Base-by-base conservation (phyloP, 257 asterid species). In the Solanum chmielewskii region DNA sequence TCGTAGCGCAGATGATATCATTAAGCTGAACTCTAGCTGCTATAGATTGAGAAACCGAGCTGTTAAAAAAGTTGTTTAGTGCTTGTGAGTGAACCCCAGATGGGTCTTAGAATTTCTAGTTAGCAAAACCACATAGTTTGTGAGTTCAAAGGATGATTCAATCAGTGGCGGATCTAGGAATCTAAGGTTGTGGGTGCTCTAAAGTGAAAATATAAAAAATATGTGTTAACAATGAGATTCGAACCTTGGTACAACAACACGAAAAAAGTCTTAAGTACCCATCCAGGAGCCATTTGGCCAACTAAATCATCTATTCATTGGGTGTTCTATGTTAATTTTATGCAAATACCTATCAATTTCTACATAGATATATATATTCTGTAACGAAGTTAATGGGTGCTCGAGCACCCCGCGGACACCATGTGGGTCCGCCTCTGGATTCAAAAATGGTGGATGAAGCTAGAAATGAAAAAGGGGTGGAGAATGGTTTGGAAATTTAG, bases 61-160 rank as follows among this genome's bases (percentile, higher is more conserved):
- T 66, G 81, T 85, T 89, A 47, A 92, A 78, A n/a, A 96, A 93
- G 39, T 39, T 89, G 21, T 87, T 35, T 69, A 91, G 95, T 4
- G 92, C 83, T 84, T 85, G 93, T 7, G 89, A 81, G 93, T 88
- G 92, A 20, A 73, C 25, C 15, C 92, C 93, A 85, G 86, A 62
- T 74, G 88, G 90, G 85, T 92, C 90, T 39, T 88, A 94, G 90
- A 93, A 92, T 23, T 92, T 92, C 47, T 93, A 94, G 89, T 93
- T 92, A 2, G 98, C 97, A 89, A 98, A 94, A 90, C 98, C 99
- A 94, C 94, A 29, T 94, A 82, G 82, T 60, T 85, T 23, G 94
- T 93, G 93, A 89, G 80, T 86, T 91, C 94, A 16, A 1, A 29
- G n/a, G 84, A 80, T 21, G 93, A 87, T n/a, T 75, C 87, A 71